Evolutionary conservation across 75 land plant species (phyloP).

Genomic region (Sequoiadendron giganteum): DNA sequence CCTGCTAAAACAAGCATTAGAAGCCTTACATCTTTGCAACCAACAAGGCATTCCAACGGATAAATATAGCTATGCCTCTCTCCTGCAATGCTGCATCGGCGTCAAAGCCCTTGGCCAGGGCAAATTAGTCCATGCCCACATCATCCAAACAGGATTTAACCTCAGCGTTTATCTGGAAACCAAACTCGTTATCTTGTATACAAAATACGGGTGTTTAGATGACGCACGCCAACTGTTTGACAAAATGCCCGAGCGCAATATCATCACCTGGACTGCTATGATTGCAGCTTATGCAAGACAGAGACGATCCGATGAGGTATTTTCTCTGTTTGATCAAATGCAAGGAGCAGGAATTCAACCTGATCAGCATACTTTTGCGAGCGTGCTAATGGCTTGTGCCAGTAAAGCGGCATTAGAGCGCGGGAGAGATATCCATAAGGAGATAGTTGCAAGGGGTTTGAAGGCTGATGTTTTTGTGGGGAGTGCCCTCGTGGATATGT

Average conservation of each 20-base stretch:
- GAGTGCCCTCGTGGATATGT: constrained; percentile 24
- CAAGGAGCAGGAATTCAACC: constrained; percentile 25
- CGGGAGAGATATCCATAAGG: constrained; percentile 16
- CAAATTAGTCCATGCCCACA: neutral
- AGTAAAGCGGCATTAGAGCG: constrained; percentile 17
- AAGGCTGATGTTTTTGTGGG: constrained; percentile 14
- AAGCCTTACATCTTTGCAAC: neutral
- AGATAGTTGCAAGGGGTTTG: neutral
- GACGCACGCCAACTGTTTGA: constrained; percentile 27
- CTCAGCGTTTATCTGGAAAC: neutral
- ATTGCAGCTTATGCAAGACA: constrained; percentile 25
- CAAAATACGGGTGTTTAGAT: constrained; percentile 20
- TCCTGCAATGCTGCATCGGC: neutral
- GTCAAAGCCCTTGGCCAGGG: neutral
- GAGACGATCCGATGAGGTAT: constrained; percentile 18
- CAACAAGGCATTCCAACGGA: constrained; percentile 2
- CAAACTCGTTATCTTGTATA: constrained; percentile 12
- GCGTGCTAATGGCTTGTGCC: constrained; percentile 21
- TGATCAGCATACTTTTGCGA: constrained; percentile 15
- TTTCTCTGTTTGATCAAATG: constrained; percentile 30
- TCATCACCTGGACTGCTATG: constrained; percentile 52
- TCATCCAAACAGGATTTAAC: constrained; percentile 7
- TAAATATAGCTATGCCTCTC: neutral
- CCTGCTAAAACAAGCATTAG: neutral
- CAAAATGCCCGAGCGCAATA: constrained; percentile 22